Conservation (phyloP, 331 rosid species). For the Arachis monticola region DNA sequence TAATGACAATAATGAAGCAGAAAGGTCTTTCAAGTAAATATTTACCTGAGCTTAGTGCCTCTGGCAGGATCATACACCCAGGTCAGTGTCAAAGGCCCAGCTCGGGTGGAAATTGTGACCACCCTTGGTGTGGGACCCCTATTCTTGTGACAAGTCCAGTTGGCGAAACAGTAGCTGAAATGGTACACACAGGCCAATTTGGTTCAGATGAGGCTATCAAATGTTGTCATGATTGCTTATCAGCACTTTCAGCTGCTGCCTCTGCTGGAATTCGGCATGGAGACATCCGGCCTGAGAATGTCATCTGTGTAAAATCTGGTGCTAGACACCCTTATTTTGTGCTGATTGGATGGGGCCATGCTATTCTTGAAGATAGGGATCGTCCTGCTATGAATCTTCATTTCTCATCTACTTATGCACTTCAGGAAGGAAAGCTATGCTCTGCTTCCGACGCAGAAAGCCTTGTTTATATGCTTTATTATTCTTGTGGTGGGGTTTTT, state of each 20-base stretch:
- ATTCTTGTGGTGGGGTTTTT: constrained; percentile 77
- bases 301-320: constrained; percentile 71
- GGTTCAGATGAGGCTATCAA: constrained; percentile 77
- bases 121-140: constrained; percentile 99
- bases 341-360: constrained; percentile 95
- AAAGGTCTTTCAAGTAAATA: constrained; percentile 83
- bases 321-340: constrained; percentile 70
- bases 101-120: constrained; percentile 88
- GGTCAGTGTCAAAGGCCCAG: constrained; percentile 88
- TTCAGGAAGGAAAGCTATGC: constrained; percentile 94
- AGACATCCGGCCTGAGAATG: constrained; percentile 90
- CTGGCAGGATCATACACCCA: constrained; percentile 95
- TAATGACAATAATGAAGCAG: constrained; percentile 87
- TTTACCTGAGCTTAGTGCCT: constrained; percentile 84
- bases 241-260: constrained; percentile 84
- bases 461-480: constrained; percentile 93
- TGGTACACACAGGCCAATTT: constrained; percentile 73
- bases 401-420: constrained; percentile 90
- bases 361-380: constrained; percentile 94
- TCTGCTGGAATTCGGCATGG: constrained; percentile 92
- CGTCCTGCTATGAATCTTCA: constrained; percentile 97
- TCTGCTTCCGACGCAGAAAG: constrained; percentile 99
- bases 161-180: constrained; percentile 81
- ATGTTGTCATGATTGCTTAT: constrained; percentile 95
- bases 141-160: constrained; percentile 89